Evolutionary conservation across 768 basidiomycete species (phyloP).

Genomic region (Xerocomellus intermedius): DNA sequence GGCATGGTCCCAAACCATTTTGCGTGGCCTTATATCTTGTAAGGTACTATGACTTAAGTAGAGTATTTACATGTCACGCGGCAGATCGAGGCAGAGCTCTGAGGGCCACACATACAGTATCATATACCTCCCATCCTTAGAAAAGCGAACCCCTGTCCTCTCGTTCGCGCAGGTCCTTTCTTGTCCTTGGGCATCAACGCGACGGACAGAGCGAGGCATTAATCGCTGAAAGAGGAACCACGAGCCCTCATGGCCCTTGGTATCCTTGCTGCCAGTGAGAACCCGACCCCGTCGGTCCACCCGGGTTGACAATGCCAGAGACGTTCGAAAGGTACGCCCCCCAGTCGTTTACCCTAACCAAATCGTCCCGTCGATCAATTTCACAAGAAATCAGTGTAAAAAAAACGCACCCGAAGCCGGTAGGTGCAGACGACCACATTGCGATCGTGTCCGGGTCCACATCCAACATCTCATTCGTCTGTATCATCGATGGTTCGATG

Average conservation of each 20-base stretch:
- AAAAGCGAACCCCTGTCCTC: background rate
- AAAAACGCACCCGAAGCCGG: constrained; percentile 53
- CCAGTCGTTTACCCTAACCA: constrained; percentile 40
- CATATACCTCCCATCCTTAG: background rate
- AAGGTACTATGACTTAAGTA: too few species aligned
- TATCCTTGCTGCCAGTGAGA: background rate
- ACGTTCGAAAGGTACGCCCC: constrained; percentile 37
- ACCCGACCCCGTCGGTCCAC: constrained; percentile 8
- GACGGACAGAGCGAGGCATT: background rate
- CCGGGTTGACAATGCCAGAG: constrained; percentile 22
- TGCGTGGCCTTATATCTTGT: too few species aligned
- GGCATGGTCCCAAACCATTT: too few species aligned
- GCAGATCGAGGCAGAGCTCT: background rate
- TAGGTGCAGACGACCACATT: constrained; percentile 64
- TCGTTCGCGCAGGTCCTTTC: background rate
- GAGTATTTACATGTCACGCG: background rate
- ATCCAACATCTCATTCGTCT: constrained; percentile 2
- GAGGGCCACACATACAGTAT: background rate
- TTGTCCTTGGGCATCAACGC: background rate
- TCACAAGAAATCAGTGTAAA: background rate
- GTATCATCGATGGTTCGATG: constrained; percentile 4
- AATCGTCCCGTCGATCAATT: background rate
- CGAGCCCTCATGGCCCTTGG: background rate
- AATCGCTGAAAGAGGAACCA: too few species aligned
- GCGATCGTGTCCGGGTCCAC: constrained; percentile 52